These are phyloP conservation scores for Sutorius eximius DNA, from an alignment of 1,284 basidiomycete genomes.

Conservation along the genomic window DNA sequence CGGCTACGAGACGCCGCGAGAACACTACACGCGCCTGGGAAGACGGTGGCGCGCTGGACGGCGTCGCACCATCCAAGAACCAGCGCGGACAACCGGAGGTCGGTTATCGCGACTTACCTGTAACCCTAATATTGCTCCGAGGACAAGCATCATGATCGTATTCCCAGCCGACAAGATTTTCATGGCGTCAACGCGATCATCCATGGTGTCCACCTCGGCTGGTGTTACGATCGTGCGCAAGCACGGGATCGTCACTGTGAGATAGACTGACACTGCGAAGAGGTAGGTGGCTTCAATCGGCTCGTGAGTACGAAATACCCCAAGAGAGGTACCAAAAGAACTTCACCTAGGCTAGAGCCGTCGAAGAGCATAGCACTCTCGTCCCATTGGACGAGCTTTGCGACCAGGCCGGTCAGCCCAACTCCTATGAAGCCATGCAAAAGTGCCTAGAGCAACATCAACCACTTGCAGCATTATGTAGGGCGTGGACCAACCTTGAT, in stretches of 20 bases:
- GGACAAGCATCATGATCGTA: conserved; percentile 70
- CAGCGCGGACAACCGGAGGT: neutral
- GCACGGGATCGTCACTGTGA: conserved; percentile 75
- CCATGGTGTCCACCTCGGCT: conserved; percentile 53
- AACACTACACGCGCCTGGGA: conserved; percentile 8
- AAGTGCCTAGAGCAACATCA: conserved; percentile 55
- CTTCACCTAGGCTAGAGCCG: conserved; percentile 75
- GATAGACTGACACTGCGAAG: conserved; percentile 75
- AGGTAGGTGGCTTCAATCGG: conserved; percentile 62
- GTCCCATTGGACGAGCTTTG: conserved; percentile 82
- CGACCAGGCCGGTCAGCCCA: conserved; percentile 68
- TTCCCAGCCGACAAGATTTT: conserved; percentile 82
- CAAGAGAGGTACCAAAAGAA: neutral
- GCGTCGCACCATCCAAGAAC: conserved; percentile 1
- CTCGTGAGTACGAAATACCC: conserved; percentile 10
- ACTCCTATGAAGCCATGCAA: conserved; percentile 80
- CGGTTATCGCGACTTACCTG: conserved; percentile 53
- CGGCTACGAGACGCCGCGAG: conserved; percentile 19
- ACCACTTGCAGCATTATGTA: neutral
- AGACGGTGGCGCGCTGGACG: neutral
- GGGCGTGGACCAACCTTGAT: conserved; percentile 65
- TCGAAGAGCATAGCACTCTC: conserved; percentile 93
- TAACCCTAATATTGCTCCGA: conserved; percentile 63
- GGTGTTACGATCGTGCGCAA: conserved; percentile 72
- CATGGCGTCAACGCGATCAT: conserved; percentile 74